Evolutionary conservation across 2,329 filamentous ascomycete genomes (phyloP).

Genomic region (Neurospora sp.): DNA sequence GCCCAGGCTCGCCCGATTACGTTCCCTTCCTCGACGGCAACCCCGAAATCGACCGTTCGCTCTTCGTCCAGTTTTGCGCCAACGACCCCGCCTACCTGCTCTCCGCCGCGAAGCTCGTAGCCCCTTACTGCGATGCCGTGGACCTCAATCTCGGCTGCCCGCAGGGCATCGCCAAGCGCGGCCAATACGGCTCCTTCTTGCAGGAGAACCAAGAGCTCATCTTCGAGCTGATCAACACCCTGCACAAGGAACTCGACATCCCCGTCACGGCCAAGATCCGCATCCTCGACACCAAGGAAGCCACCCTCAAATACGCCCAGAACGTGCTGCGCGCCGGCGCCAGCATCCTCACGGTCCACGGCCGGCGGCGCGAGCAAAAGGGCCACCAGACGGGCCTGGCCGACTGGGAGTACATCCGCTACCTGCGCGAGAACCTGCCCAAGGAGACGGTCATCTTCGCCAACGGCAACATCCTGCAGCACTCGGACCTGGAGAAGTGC

Average conservation of each 20-base stretch:
- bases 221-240: conserved; percentile 68
- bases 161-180: conserved; percentile 85
- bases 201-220: conserved; percentile 88
- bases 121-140: conserved; percentile 86
- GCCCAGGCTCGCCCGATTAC: conserved; percentile 21
- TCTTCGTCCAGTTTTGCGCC: conserved; percentile 95
- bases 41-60: conserved; percentile 70
- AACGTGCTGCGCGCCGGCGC: conserved; percentile 82
- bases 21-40: conserved; percentile 73
- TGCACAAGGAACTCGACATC: conserved; percentile 68
- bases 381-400: conserved; percentile 89
- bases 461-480: conserved; percentile 85
- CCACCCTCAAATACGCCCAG: conserved; percentile 78
- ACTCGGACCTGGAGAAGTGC: conserved; percentile 67
- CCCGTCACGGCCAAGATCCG: conserved; percentile 94
- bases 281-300: conserved; percentile 76
- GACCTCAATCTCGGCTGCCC: conserved; percentile 94
- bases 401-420: conserved; percentile 80
- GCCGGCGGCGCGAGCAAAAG: conserved; percentile 82
- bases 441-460: conserved; percentile 88
- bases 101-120: conserved; percentile 65
- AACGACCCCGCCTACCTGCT: conserved; percentile 77
- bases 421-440: conserved; percentile 73
- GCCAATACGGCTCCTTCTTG: conserved; percentile 87
- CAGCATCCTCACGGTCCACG: conserved; percentile 89